A percentile compares a stretch with the other conserved stretches of the same genome.
Conservation (phyloP, 352 stramenopile genomes). For the Globisporangium rhizosaccharum region DNA sequence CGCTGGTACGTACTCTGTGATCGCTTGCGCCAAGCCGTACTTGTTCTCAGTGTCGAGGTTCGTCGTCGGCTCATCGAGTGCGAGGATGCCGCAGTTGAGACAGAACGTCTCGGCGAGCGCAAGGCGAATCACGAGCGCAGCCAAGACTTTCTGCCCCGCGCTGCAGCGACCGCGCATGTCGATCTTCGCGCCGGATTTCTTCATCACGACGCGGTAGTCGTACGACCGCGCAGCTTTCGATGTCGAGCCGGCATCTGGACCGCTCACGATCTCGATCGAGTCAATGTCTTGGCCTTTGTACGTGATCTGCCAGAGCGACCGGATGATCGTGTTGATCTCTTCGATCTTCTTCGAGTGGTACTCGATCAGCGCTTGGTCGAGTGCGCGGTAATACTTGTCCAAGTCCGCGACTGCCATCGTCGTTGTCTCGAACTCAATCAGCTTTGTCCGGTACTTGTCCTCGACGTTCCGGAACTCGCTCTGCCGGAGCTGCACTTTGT, state of each 20-base stretch:
- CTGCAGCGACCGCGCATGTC: slow-evolving; percentile 99
- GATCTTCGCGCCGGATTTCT: slow-evolving; percentile 92
- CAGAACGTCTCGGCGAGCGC: slow-evolving; percentile 99
- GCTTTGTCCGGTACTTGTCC: slow-evolving; percentile 89
- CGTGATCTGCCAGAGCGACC: slow-evolving; percentile 96
- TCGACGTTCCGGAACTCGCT: slow-evolving; percentile 92
- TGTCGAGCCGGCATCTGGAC: slow-evolving; percentile 65
- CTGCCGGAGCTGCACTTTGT: slow-evolving; percentile 48
- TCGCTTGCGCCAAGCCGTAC: slow-evolving; percentile 82
- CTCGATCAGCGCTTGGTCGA: slow-evolving; percentile 94
- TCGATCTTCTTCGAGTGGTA: slow-evolving; percentile 99
- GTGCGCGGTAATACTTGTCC: slow-evolving; percentile 95
- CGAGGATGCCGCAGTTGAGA: slow-evolving; percentile 97
- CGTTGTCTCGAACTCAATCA: slow-evolving; percentile 96
- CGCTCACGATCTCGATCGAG: slow-evolving; percentile 97
- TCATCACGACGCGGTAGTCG: slow-evolving; percentile 99
- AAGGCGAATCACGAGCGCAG: slow-evolving; percentile 96
- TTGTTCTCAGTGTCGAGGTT: slow-evolving; percentile 98
- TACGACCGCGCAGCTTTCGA: slow-evolving; percentile 83
- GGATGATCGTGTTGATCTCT: slow-evolving; percentile 99
- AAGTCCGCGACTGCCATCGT: slow-evolving; percentile 94
- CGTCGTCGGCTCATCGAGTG: slow-evolving; percentile 98
- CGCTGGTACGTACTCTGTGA: slow-evolving; percentile 64
- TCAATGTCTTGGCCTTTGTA: slow-evolving; percentile 99
- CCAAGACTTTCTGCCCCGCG: slow-evolving; percentile 95